These are phyloP conservation scores for Pancytospora epiphaga DNA, from an alignment of 371 early-diverging fungal species.

Conservation along the genomic window DNA sequence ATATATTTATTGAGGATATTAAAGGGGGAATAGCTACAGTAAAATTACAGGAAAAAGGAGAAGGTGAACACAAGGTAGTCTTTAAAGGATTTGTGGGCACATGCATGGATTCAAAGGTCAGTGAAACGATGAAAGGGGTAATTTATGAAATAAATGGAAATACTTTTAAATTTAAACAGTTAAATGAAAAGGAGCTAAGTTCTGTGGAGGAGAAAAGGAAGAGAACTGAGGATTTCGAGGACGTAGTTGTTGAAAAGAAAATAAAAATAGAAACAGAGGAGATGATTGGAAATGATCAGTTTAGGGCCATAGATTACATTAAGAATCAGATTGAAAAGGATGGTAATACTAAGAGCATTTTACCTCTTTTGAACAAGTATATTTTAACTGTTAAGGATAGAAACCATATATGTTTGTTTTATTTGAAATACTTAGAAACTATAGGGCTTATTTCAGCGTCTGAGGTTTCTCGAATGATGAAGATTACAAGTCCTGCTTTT, in stretches of 20 bases:
- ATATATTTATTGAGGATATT: slow-evolving; percentile 35
- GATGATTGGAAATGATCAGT: neutral
- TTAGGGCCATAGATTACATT: slow-evolving; percentile 5
- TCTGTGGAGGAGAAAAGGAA: slow-evolving; percentile 8
- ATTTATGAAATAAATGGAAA: slow-evolving; percentile 17
- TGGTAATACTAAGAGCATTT: slow-evolving; percentile 6
- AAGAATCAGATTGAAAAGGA: slow-evolving; percentile 15
- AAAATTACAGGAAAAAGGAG: neutral
- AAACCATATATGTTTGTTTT: slow-evolving; percentile 26
- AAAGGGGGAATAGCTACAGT: slow-evolving; percentile 2
- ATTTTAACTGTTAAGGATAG: slow-evolving; percentile 13
- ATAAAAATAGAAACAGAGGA: slow-evolving; percentile 1
- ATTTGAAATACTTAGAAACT: slow-evolving; percentile 32
- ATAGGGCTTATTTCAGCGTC: slow-evolving; percentile 1
- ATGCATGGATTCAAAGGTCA: neutral
- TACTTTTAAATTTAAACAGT: slow-evolving; percentile 8
- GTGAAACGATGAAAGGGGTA: slow-evolving; percentile 2
- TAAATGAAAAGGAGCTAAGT: too few species aligned
- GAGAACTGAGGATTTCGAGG: slow-evolving; percentile 11
- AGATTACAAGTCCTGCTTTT: slow-evolving; percentile 11
- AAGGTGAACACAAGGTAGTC: slow-evolving; percentile 12
- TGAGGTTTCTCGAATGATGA: neutral
- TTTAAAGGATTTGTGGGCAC: slow-evolving; percentile 4
- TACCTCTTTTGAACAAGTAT: slow-evolving; percentile 17
- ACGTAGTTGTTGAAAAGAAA: neutral